These are phyloP conservation scores for Aspergillus niger DNA, from an alignment of 2,329 filamentous ascomycete genomes.

Conservation along the genomic window DNA sequence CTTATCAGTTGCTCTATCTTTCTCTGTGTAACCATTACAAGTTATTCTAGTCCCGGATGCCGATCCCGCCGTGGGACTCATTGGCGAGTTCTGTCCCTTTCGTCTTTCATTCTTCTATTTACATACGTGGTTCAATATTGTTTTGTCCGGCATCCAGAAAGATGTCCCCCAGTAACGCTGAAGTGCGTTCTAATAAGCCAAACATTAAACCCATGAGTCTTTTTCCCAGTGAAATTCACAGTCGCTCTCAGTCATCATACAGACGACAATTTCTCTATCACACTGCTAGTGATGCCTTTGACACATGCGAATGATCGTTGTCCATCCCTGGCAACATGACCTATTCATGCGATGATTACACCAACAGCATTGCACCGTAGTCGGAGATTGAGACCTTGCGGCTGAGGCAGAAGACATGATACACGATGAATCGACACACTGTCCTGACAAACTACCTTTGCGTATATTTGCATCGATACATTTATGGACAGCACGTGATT, in stretches of 20 bases:
- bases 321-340: conserved; percentile 68
- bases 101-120: not conserved
- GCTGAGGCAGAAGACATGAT: not conserved
- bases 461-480: not conserved
- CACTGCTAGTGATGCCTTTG: conserved; percentile 52
- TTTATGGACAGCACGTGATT: not conserved
- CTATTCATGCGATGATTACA: conserved; percentile 71
- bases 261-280: not conserved
- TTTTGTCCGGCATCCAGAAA: no score
- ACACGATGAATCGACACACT: not conserved
- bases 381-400: not conserved
- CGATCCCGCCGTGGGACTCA: not conserved
- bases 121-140: not conserved
- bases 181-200: no score
- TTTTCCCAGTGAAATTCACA: not conserved
- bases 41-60: not conserved
- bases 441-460: not conserved
- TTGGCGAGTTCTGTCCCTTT: not conserved
- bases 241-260: not conserved
- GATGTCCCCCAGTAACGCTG: no score
- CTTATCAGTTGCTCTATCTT: not conserved
- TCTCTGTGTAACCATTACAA: not conserved
- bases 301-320: conserved; percentile 66
- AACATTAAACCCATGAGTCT: no score
- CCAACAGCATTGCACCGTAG: conserved; percentile 67